phyloP scores from a whole-genome alignment of 2,329 filamentous ascomycete species.

The Calonectria pteridis region DNA sequence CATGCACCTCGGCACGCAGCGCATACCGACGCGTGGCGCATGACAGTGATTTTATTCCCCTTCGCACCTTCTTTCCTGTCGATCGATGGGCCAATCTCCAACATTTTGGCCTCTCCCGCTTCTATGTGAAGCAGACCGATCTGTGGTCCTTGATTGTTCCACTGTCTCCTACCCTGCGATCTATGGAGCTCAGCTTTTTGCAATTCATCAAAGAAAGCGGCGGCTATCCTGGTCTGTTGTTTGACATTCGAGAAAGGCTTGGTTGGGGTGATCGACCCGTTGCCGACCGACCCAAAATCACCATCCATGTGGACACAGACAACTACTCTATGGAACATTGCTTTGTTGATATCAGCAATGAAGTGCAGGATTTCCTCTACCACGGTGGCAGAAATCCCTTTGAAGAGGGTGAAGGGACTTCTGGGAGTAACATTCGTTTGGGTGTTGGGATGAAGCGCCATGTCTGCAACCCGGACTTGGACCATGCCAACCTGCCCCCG shows the following conservation, averaged over 20 bases:
- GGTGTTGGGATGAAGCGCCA: background rate
- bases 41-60: background rate
- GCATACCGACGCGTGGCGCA: background rate
- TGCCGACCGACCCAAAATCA: background rate
- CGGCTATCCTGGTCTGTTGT: background rate
- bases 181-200: background rate
- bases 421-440: background rate
- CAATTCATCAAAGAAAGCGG: background rate
- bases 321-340: background rate
- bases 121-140: background rate
- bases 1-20: background rate
- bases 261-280: background rate
- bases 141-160: background rate
- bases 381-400: background rate
- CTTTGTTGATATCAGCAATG: background rate
- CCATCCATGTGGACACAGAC: background rate
- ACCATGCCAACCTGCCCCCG: background rate
- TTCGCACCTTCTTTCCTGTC: background rate
- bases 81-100: background rate
- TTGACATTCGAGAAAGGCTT: background rate
- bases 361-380: background rate
- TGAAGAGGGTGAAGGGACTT: background rate
- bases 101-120: background rate
- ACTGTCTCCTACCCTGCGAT: background rate
- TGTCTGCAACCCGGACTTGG: background rate